These are phyloP conservation scores for Naganishia onofrii DNA, from an alignment of 768 basidiomycete genomes.

Conservation along the genomic window DNA sequence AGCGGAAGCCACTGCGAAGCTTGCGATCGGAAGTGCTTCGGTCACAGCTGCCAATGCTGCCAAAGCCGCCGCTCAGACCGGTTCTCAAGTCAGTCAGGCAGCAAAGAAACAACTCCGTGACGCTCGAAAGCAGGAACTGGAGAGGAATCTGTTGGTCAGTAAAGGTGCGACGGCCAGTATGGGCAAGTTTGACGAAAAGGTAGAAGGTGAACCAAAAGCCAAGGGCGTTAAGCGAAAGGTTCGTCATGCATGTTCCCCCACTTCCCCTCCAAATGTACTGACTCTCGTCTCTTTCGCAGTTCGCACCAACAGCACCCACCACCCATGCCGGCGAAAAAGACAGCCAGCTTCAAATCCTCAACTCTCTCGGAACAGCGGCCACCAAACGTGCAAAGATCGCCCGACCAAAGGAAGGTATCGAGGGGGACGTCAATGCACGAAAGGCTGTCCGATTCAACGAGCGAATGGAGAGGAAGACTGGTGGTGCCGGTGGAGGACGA, in stretches of 20 bases:
- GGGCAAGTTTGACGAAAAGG: constrained; percentile 81
- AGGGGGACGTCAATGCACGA: constrained; percentile 72
- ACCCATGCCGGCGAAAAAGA: constrained; percentile 65
- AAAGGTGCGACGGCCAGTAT: constrained; percentile 87
- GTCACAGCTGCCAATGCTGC: constrained; percentile 36
- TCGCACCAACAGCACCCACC: constrained; percentile 74
- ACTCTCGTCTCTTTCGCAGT: constrained; percentile 56
- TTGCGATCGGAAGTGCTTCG: background rate
- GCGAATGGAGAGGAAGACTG: constrained; percentile 54
- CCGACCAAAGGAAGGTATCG: constrained; percentile 55
- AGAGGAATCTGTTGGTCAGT: constrained; percentile 70
- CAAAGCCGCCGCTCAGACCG: background rate
- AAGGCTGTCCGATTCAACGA: constrained; percentile 71
- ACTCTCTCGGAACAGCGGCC: constrained; percentile 62
- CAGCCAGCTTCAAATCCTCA: constrained; percentile 69
- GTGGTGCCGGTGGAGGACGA: constrained; percentile 11
- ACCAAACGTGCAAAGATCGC: constrained; percentile 63
- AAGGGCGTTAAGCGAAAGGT: constrained; percentile 90
- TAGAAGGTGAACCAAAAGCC: constrained; percentile 87
- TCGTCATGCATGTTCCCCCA: constrained; percentile 35
- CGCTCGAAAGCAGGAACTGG: constrained; percentile 70
- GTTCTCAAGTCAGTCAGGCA: constrained; percentile 30
- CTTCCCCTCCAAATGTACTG: background rate
- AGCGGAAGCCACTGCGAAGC: constrained; percentile 58
- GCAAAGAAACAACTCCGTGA: constrained; percentile 45